These are phyloP conservation scores for Panicum miliaceum DNA, from an alignment of 176 grass and related monocot genomes.

Conservation along the genomic window DNA sequence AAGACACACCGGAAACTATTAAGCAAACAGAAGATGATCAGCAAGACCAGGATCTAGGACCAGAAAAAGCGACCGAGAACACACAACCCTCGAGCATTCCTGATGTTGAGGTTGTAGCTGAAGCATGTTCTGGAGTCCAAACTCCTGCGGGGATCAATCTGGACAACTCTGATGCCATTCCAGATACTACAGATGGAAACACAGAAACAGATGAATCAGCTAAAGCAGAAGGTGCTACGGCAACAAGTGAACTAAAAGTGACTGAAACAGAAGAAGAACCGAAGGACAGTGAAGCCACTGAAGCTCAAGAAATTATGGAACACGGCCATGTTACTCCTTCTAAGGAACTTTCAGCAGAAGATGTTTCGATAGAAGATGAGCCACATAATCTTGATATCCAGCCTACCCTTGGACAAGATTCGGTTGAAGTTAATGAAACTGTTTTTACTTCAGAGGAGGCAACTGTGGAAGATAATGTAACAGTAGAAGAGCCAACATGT, in stretches of 20 bases:
- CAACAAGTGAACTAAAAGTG: constrained; percentile 21
- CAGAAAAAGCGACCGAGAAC: constrained; percentile 34
- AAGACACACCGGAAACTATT: constrained; percentile 21
- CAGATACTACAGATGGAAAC: constrained; percentile 28
- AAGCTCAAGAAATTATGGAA: constrained; percentile 30
- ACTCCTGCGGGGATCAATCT: constrained; percentile 23
- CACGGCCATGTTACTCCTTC: constrained; percentile 33
- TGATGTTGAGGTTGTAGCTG: constrained; percentile 25
- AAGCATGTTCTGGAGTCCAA: constrained; percentile 31
- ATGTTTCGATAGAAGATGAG: constrained; percentile 36
- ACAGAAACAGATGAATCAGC: constrained; percentile 29
- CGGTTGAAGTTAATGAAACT: constrained; percentile 28
- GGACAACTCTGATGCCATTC: constrained; percentile 20
- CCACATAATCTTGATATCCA: constrained; percentile 40
- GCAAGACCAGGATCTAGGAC: constrained; percentile 30
- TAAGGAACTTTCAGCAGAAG: constrained; percentile 32
- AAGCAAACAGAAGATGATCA: constrained; percentile 3
- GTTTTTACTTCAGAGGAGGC: constrained; percentile 33
- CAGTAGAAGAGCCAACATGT: constrained; percentile 34
- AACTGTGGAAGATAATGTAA: constrained; percentile 25
- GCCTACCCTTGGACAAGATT: constrained; percentile 7
- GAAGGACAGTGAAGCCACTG: constrained; percentile 28
- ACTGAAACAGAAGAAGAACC: constrained; percentile 31
- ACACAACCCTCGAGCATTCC: constrained; percentile 26
- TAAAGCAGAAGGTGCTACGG: constrained; percentile 2